phyloP scores from a whole-genome alignment of 306 rosid genomes.

The Datisca glomerata region DNA sequence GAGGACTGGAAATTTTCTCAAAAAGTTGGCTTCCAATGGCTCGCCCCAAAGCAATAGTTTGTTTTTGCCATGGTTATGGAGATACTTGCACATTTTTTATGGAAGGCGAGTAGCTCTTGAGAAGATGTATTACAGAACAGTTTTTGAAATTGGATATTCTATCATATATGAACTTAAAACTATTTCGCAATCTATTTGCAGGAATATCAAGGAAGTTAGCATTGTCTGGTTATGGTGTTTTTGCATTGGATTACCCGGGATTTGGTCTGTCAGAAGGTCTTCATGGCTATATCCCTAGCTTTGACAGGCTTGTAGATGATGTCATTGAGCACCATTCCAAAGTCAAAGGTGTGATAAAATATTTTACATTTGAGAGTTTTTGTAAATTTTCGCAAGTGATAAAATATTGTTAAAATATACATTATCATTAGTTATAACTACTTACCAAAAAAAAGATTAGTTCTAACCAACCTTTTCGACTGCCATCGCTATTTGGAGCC shows the following conservation, averaged over 20 bases:
- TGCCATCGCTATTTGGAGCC: no score
- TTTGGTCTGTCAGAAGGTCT: constrained; percentile 97
- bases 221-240: constrained; percentile 58
- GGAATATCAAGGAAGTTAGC: constrained; percentile 83
- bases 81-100: constrained; percentile 91
- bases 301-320: constrained; percentile 61
- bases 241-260: constrained; percentile 94
- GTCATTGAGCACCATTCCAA: constrained; percentile 68
- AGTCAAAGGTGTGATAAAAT: constrained; percentile 49
- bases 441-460: no score
- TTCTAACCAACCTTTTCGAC: no score
- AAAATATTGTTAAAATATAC: no score
- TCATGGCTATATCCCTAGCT: constrained; percentile 59
- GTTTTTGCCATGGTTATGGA: constrained; percentile 86
- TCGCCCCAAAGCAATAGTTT: constrained; percentile 58
- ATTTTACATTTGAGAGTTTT: not conserved
- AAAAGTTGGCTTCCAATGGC: constrained; percentile 78
- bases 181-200: constrained; percentile 15
- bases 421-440: no score
- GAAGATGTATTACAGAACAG: no score
- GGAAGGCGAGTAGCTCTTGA: constrained; percentile 52
- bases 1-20: constrained; percentile 57
- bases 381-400: no score
- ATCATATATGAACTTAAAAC: not conserved
- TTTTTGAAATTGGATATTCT: no score